A percentile compares a stretch with the other conserved stretches of the same genome.
phyloP scores from a whole-genome alignment of 139 green algal genomes.

The Asterochloris erici region DNA sequence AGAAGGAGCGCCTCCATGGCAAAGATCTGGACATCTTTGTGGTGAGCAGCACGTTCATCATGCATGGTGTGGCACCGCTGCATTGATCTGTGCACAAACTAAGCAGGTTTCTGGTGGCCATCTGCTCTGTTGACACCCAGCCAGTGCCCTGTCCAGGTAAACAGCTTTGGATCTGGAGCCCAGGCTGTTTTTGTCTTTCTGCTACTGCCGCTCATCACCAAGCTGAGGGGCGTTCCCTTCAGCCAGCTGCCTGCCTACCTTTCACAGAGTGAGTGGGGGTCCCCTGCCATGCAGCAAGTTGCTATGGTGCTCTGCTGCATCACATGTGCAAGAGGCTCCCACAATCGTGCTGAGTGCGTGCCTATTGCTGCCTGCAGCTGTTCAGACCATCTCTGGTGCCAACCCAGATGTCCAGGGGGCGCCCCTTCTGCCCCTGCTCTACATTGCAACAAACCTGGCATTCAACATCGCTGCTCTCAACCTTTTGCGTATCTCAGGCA shows the following conservation, averaged over 20 bases:
- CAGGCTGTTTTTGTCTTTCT: conserved; percentile 63
- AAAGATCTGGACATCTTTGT: conserved; percentile 83
- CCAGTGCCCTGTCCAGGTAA: conserved; percentile 33
- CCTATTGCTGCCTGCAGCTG: too few species aligned
- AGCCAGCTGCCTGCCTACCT: not conserved
- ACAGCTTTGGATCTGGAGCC: conserved; percentile 64
- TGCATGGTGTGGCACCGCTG: too few species aligned
- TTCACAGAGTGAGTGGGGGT: not conserved
- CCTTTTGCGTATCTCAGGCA: conserved; percentile 46
- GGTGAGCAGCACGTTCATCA: not conserved
- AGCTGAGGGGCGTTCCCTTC: conserved; percentile 44
- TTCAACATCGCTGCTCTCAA: conserved; percentile 73
- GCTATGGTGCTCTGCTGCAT: too few species aligned
- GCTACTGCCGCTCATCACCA: conserved; percentile 54
- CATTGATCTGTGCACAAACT: too few species aligned
- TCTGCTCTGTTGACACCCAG: too few species aligned
- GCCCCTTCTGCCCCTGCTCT: conserved; percentile 63
- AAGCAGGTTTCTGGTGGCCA: too few species aligned
- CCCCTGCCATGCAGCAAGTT: too few species aligned
- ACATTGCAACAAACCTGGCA: conserved; percentile 65
- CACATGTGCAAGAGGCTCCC: too few species aligned
- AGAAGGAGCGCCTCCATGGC: conserved; percentile 30
- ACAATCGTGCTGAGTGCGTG: too few species aligned
- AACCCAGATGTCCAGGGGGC: conserved; percentile 46
- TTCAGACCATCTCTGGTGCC: conserved; percentile 28